Evolutionary conservation across 345 rosid species (phyloP).

Genomic region (Salix viminalis): DNA sequence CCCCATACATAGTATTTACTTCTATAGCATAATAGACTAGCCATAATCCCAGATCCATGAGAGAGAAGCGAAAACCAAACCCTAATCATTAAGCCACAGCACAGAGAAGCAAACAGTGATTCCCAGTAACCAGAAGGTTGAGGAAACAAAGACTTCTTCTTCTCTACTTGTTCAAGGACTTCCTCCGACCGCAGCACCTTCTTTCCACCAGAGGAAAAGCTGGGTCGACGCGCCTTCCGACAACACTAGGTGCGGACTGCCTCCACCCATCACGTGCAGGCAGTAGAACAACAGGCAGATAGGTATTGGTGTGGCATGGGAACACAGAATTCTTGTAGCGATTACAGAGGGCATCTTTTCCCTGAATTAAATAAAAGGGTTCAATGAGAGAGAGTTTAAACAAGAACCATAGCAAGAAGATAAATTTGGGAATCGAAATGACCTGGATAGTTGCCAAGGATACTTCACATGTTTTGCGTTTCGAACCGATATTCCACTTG

Average conservation of each 20-base stretch:
- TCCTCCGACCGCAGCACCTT: not conserved
- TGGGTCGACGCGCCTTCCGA: conserved; percentile 18
- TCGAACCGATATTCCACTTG: conserved; percentile 22
- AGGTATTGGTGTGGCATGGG: conserved; percentile 30
- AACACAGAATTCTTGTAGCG: conserved; percentile 33
- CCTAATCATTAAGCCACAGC: too few species aligned
- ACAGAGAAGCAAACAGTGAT: too few species aligned
- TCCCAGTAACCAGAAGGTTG: too few species aligned
- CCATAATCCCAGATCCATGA: not conserved
- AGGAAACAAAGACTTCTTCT: too few species aligned
- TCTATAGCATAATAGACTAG: not conserved
- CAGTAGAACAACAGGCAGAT: conserved; percentile 37
- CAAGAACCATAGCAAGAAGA: too few species aligned
- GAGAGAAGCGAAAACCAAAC: not conserved
- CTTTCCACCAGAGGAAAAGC: not conserved
- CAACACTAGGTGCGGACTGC: not conserved
- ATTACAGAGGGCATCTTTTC: conserved; percentile 24
- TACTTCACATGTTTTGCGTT: conserved; percentile 29
- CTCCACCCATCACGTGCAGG: conserved; percentile 41
- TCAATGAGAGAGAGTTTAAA: too few species aligned
- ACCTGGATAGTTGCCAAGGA: conserved; percentile 43
- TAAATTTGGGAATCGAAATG: too few species aligned
- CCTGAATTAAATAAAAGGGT: conserved; percentile 20
- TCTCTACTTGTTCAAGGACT: not conserved
- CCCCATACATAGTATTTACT: too few species aligned